Evolutionary conservation across 2,329 filamentous ascomycete species (phyloP).

Genomic region (Verticillium nonalfalfae): DNA sequence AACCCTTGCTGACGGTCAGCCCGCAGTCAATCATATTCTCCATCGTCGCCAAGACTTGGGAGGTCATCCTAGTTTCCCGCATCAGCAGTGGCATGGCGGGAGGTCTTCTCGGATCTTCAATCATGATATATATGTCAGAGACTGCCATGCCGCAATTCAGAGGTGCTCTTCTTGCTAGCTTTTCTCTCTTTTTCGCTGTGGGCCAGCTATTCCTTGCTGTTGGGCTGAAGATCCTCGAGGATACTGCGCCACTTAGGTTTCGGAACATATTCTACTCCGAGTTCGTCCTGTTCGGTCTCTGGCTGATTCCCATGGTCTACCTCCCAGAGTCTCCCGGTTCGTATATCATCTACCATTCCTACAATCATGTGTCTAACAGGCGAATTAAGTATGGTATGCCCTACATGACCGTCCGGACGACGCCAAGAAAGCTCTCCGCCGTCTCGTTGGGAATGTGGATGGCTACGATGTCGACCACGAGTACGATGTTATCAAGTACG

Average conservation of each 20-base stretch:
- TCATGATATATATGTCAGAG: slow-evolving; percentile 6
- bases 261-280: slow-evolving; percentile 6
- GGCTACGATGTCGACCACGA: slow-evolving; percentile 13
- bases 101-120: slow-evolving; percentile 1
- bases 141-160: slow-evolving; percentile 4
- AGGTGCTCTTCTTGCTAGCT: slow-evolving; percentile 2
- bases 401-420: slow-evolving; percentile 1
- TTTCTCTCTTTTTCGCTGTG: slow-evolving; percentile 3
- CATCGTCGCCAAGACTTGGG: slow-evolving; percentile 2
- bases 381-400: neutral
- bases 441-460: slow-evolving; percentile 2
- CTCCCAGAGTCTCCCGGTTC: neutral
- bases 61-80: slow-evolving; percentile 1
- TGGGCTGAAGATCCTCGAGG: slow-evolving; percentile 4
- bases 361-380: neutral
- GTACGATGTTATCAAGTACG: slow-evolving; percentile 13
- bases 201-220: slow-evolving; percentile 4
- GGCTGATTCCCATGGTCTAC: slow-evolving; percentile 5
- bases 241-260: neutral
- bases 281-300: slow-evolving; percentile 3
- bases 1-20: neutral
- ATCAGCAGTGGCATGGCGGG: neutral
- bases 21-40: neutral
- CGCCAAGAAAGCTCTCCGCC: slow-evolving; percentile 10
- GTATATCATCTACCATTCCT: neutral